Conservation (phyloP, 305 asterid genomes). For the Solanum hybrid region DNA sequence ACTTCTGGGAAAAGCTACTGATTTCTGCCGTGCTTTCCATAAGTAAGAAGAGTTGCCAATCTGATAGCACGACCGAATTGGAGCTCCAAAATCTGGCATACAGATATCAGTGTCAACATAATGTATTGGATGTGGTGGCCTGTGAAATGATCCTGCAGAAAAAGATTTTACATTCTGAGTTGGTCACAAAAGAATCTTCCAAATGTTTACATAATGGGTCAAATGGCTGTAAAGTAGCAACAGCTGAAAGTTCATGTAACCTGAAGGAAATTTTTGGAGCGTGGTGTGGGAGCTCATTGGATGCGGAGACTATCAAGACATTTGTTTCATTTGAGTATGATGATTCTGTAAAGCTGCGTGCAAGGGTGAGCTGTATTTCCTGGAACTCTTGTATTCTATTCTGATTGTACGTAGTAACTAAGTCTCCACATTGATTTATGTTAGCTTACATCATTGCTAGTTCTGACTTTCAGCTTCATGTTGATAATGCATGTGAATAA, state of each 20-base stretch:
- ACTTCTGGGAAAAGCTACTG: slow-evolving; percentile 74
- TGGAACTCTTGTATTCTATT: slow-evolving; percentile 5
- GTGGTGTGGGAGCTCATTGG: slow-evolving; percentile 47
- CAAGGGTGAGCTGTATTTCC: slow-evolving; percentile 46
- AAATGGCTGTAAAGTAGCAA: slow-evolving; percentile 23
- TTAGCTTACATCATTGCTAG: neutral
- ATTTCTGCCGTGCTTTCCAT: slow-evolving; percentile 34
- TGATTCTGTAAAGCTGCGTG: slow-evolving; percentile 33
- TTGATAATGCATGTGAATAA: neutral
- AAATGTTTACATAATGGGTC: slow-evolving; percentile 27
- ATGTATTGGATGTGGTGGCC: slow-evolving; percentile 63
- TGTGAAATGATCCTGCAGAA: slow-evolving; percentile 77
- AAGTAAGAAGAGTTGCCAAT: slow-evolving; percentile 16
- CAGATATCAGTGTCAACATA: slow-evolving; percentile 47
- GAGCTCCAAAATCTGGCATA: slow-evolving; percentile 40
- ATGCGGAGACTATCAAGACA: slow-evolving; percentile 62
- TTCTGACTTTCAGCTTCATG: neutral
- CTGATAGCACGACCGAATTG: slow-evolving; percentile 32
- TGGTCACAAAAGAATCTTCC: slow-evolving; percentile 35
- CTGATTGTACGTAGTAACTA: neutral
- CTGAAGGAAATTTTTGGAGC: slow-evolving; percentile 51
- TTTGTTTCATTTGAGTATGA: slow-evolving; percentile 60
- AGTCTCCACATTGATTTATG: neutral
- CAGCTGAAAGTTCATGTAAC: slow-evolving; percentile 23
- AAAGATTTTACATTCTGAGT: slow-evolving; percentile 54